These are phyloP conservation scores for Fistulina hepatica DNA, from an alignment of 1,284 basidiomycete species.

Conservation along the genomic window DNA sequence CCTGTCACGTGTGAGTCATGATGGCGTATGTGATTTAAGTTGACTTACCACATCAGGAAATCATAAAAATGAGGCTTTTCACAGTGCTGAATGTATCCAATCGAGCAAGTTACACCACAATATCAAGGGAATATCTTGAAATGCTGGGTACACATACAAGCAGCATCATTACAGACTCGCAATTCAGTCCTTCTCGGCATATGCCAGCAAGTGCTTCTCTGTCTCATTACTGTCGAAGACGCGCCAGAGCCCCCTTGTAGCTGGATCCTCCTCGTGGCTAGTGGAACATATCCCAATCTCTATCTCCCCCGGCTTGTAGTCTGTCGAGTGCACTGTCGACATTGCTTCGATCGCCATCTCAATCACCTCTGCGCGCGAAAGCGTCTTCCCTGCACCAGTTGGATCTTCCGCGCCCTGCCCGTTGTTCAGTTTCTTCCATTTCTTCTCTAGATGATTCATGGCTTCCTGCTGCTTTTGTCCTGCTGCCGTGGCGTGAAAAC, in stretches of 20 bases:
- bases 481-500: conserved; percentile 93
- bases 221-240: conserved; percentile 79
- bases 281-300: conserved; percentile 79
- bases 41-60: no score
- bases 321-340: conserved; percentile 87
- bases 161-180: conserved; percentile 8
- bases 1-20: no score
- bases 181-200: conserved; percentile 82
- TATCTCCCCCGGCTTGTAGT: conserved; percentile 87
- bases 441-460: conserved; percentile 97
- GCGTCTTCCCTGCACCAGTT: conserved; percentile 51
- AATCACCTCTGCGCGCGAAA: conserved; percentile 63
- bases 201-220: conserved; percentile 76
- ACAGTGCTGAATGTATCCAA: no score
- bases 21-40: no score
- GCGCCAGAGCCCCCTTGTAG: conserved; percentile 69
- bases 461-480: conserved; percentile 99
- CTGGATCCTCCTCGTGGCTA: conserved; percentile 52
- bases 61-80: no score
- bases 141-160: no score
- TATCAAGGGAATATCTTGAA: no score
- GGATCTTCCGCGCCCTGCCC: conserved; percentile 69
- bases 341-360: conserved; percentile 96
- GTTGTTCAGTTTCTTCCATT: conserved; percentile 90
- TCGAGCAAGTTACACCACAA: no score